Conservation (phyloP, 23 red algal genomes). For the Gracilaria vermiculophylla region DNA sequence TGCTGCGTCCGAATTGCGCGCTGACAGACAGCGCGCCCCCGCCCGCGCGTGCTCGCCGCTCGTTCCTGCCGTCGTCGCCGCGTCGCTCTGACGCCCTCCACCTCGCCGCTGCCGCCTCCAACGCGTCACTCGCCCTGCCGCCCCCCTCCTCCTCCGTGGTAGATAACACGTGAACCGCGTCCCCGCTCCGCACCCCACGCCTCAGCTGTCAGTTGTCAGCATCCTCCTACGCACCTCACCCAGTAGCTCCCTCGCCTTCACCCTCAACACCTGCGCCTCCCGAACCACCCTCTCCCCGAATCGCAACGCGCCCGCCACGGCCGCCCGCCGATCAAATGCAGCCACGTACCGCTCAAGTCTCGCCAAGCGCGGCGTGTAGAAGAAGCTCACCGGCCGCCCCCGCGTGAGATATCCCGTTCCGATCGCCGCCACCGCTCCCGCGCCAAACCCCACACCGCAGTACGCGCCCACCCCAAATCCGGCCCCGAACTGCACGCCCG, state of each 20-base stretch:
- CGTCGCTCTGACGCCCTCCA: too few relatives aligned
- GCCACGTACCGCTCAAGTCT: background rate
- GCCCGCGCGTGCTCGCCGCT: too few relatives aligned
- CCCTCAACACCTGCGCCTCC: background rate
- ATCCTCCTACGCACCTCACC: background rate
- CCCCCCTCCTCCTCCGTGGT: too few relatives aligned
- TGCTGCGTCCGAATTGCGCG: too few relatives aligned
- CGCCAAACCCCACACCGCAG: constrained; percentile 68
- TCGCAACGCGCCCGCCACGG: background rate
- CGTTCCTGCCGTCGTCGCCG: too few relatives aligned
- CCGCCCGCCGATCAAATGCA: background rate
- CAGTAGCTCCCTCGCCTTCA: background rate
- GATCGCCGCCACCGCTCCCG: constrained; percentile 42
- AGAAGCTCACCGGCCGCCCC: constrained; percentile 26
- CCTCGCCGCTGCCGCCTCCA: too few relatives aligned
- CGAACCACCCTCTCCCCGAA: background rate
- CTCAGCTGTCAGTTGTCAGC: background rate
- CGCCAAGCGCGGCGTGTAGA: constrained; percentile 35
- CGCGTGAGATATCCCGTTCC: constrained; percentile 46
- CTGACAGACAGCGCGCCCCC: too few relatives aligned
- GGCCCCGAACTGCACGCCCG: constrained; percentile 51
- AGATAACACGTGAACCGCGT: too few relatives aligned
- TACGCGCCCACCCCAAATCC: constrained; percentile 55
- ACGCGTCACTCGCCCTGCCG: too few relatives aligned
- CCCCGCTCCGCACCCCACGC: too few relatives aligned